Conservation (phyloP, 306 rosid species). For the Medicago arabica region DNA sequence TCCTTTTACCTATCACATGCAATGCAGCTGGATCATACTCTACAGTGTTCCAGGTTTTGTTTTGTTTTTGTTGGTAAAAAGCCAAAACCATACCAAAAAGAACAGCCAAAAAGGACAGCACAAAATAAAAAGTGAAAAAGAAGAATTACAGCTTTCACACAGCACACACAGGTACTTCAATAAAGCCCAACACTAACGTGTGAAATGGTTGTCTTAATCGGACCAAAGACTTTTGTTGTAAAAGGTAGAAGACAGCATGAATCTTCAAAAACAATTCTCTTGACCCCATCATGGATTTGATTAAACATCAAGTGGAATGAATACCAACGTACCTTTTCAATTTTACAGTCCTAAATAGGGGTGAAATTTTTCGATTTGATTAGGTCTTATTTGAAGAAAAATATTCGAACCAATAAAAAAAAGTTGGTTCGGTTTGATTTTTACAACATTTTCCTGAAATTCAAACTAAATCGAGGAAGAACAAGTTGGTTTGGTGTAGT, state of each 20-base stretch:
- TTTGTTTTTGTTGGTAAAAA: constrained; percentile 11
- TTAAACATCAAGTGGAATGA: constrained; percentile 47
- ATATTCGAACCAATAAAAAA: too few species aligned
- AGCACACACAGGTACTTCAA: constrained; percentile 13
- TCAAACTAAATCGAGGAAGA: too few species aligned
- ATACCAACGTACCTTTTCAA: constrained; percentile 19
- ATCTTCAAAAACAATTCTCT: constrained; percentile 69
- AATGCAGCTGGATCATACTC: constrained; percentile 6
- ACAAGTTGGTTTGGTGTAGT: too few species aligned
- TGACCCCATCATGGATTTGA: constrained; percentile 65
- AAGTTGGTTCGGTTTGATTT: too few species aligned
- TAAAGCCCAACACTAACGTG: constrained; percentile 30
- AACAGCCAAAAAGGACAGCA: constrained; percentile 17
- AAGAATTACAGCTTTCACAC: constrained; percentile 41
- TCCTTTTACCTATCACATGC: constrained; percentile 31
- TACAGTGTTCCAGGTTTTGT: constrained; percentile 23
- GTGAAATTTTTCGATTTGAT: too few species aligned
- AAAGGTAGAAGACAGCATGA: constrained; percentile 71
- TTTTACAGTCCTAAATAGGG: constrained; percentile 32
- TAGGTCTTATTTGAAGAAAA: too few species aligned
- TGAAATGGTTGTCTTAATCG: constrained; percentile 63
- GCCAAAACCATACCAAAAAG: constrained; percentile 18
- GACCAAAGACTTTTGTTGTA: constrained; percentile 48
- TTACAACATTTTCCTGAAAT: too few species aligned
- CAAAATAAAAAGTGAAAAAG: constrained; percentile 23